Evolutionary conservation across 2,329 filamentous ascomycete genomes (phyloP), one percentile per base, ranked within the genome.

Genomic region (Monascus ruber): DNA sequence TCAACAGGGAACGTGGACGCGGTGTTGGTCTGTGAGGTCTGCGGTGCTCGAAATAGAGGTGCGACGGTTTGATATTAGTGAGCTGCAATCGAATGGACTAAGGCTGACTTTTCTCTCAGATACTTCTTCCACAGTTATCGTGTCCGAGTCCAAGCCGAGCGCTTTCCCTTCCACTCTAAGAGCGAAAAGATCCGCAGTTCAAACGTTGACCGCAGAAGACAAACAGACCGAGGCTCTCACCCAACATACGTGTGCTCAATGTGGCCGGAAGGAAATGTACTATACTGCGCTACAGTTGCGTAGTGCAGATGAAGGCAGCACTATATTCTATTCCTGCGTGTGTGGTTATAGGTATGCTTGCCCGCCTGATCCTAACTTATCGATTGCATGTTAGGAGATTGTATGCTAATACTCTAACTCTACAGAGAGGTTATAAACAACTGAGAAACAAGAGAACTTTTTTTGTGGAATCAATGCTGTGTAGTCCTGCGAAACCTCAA

Each of bases 271-370:
- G 38, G 81, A 94, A 58, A 86, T 96, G 62, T 83, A 79, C 51
- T 96, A 81, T 60, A 83, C 85, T 36, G 83, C 83, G 2, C 77
- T 86, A 44, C 91, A 98, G 61, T 68, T 94, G 53, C 81, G 89
- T 51, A 81, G 87, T 70, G 91, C 89, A 39, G 91, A 98, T 61
- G 89, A 96, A 76, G 91, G 91, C 44, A 85, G 82, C 48, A 95
- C 89, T 1, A 77, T 94, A 39, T 93, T 95, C 56, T 94, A 86
- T 65, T 81, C 74, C 43, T 95, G 88, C 65, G 79, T 87, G 42
- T 95, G 88, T 59, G 85, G 85, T 42, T 71, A 85, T 64, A 88
- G 83, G 82, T 88, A 75, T 52, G 79, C 43, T 29, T 17, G 17
- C 17, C 17, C 17, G 17, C 17, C 17, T 3, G 17, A 17, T 3